Base-by-base conservation (phyloP, 768 basidiomycete species). In the Suillus spraguei region DNA sequence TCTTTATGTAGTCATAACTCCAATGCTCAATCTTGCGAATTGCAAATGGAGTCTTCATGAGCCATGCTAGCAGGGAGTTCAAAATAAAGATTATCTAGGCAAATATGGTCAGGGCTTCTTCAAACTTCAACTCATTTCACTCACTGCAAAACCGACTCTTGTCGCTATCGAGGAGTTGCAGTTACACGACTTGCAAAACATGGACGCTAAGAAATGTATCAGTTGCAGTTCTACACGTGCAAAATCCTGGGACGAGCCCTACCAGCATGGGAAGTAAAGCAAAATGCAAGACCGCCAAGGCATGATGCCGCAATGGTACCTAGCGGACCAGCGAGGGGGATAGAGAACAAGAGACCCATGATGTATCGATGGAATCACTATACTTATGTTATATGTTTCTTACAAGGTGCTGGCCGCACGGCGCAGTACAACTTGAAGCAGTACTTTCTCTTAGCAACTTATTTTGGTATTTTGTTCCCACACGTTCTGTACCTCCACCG, bases 111-210 rank as follows among this genome's bases (percentile, higher is more conserved):
- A 59, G 13, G 39, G 39, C 52, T 38, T 39, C 13, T 50, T 17
- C 46, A 13, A 20, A 24, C 14, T 36, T 28, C n/a, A 24, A 42
- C 20, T 42, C 32, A 22, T 3, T 38, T 22, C 28, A 75, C 90
- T 64, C 73, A 94, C 95, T 17, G 94, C 95, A 77, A 95, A 97
- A 39, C 96, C 96, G 63, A 98, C 90, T 71, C 96, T 90, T 50
- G 96, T 98, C 0, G 97, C 97, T 69, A 99, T 98, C 0, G 95
- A 97, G 10, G 95, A 97, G 74, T 99, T 98, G 80, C 97, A 99
- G 74, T 99, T 99, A 78, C 97, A 99, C 38, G 92, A 95, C 82
- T 97, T 98, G 85, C 89, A 95, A 80, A 97, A 94, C 86, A 97
- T 95, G 41, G 93, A 95, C 4, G 96, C 95, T 88, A 77, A 69